A percentile compares a stretch with the other conserved stretches of the same genome.
phyloP scores from a whole-genome alignment of 108 stramenopile genomes.

The Fistulifera pelliculosa region DNA sequence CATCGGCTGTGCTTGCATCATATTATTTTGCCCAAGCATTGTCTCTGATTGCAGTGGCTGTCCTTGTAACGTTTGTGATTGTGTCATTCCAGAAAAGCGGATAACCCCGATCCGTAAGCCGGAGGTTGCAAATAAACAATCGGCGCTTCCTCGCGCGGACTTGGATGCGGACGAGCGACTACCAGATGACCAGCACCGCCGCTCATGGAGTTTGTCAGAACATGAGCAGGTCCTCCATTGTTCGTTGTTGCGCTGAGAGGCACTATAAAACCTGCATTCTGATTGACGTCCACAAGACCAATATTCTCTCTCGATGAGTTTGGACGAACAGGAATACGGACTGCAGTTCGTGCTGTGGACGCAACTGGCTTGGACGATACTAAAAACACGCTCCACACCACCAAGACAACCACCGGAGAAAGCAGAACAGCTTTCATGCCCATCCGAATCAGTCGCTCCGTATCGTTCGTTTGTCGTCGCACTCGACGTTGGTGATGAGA shows the following conservation, averaged over 20 bases:
- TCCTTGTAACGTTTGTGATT: slow-evolving; percentile 2
- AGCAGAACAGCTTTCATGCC: slow-evolving; percentile 25
- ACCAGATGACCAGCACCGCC: neutral
- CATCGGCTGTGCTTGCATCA: neutral
- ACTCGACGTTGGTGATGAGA: no score
- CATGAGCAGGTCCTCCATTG: neutral
- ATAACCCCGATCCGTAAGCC: neutral
- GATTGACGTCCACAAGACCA: neutral
- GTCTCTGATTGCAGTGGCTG: neutral
- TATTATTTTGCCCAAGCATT: neutral
- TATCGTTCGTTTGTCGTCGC: neutral
- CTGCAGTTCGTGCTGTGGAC: neutral
- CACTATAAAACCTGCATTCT: neutral
- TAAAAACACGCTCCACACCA: slow-evolving; percentile 21
- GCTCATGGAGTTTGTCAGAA: neutral
- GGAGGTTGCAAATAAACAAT: slow-evolving; percentile 8
- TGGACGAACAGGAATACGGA: neutral
- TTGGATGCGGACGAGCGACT: slow-evolving; percentile 3
- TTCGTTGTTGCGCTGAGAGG: neutral
- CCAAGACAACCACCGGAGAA: slow-evolving; percentile 27
- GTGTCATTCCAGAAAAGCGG: neutral
- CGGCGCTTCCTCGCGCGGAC: slow-evolving; percentile 5
- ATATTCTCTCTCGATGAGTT: neutral
- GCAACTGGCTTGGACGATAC: neutral
- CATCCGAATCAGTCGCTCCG: slow-evolving; percentile 15